Conservation (phyloP, 2,329 filamentous ascomycete species). For the Dactylellina sp. region DNA sequence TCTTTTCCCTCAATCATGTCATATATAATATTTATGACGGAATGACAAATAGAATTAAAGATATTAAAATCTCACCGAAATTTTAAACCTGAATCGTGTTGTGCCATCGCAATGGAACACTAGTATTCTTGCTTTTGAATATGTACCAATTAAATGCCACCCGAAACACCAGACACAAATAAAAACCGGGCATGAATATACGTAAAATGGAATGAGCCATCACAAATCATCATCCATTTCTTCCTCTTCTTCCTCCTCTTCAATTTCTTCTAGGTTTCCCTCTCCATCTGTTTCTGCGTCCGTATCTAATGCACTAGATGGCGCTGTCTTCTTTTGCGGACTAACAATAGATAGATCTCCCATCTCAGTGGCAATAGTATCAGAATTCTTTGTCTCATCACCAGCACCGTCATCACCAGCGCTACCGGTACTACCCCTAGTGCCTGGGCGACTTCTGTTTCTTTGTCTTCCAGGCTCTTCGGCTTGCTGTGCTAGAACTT, state of each 20-base stretch:
- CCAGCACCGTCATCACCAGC: conserved; percentile 63
- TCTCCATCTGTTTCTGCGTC: conserved; percentile 62
- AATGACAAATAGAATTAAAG: conserved; percentile 33
- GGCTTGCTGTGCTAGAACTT: conserved; percentile 72
- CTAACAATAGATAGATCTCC: conserved; percentile 66
- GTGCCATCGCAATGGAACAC: neutral
- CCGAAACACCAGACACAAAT: conserved; percentile 27
- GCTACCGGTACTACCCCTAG: conserved; percentile 64
- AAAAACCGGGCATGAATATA: too few species aligned
- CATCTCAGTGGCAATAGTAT: conserved; percentile 60
- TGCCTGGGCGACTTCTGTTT: conserved; percentile 62
- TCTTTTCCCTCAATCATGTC: conserved; percentile 25
- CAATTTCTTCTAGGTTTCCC: conserved; percentile 61
- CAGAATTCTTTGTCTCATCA: conserved; percentile 58
- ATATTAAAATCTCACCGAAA: conserved; percentile 30
- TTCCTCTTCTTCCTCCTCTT: conserved; percentile 62
- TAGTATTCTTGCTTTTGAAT: conserved; percentile 18
- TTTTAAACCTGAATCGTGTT: neutral
- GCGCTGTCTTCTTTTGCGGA: conserved; percentile 65
- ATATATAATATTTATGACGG: conserved; percentile 29
- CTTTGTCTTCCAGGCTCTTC: conserved; percentile 59
- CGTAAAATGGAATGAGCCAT: conserved; percentile 13
- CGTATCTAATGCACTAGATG: conserved; percentile 60
- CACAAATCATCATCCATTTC: conserved; percentile 59
- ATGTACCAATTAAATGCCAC: conserved; percentile 13